Base-by-base conservation (phyloP, 306 rosid genomes). In the Phaseolus lunatus region DNA sequence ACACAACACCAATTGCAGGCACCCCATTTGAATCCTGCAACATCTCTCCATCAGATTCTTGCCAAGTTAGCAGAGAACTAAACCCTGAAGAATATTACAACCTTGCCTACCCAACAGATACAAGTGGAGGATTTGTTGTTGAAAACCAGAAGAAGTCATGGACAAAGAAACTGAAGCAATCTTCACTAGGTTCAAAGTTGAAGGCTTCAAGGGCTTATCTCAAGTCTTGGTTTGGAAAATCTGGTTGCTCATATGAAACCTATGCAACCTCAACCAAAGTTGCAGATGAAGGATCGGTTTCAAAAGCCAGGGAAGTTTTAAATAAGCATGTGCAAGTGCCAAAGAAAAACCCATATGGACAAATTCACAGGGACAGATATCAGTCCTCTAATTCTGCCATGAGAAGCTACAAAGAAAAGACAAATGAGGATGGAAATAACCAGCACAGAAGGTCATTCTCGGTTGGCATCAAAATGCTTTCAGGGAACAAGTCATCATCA, bases 21-120 rank as follows among this genome's bases (percentile, higher is more conserved):
- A 92, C 99, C 47, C 98, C 98, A 24, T 92, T 87, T 76, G 97
- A 90, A 52, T 95, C 98, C 72, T 95, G 97, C 91, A 90, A 90
- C 63, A 86, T 88, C 68, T 92, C 98, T 5, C 93, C 97, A 23
- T 79, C 83, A 0, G 97, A 89, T 18, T 95, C 99, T 3, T 86
- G 87, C 57, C 89, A 89, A 54, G 89, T 96, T 39, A 91, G 97
- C 76, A 78, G 94, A 76, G 99, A 91, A 44, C 89, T 91, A 10
- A 87, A 59, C 50, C 83, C 90, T 0, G 87, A 89, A 8, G 98
- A 89, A 76, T 91, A 96, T 61, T 89, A 91, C 67, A 67, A 66
- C 59, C 63, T 80, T 10, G 89, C 81, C 59, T 86, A 72, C 59
- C 70, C 85, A 70, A 67, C 67, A 16, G 84, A 87, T 16, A 45